Evolutionary conservation across 1,139 yeast genomes (phyloP).

Genomic region (Saccharomyces hybrid): DNA sequence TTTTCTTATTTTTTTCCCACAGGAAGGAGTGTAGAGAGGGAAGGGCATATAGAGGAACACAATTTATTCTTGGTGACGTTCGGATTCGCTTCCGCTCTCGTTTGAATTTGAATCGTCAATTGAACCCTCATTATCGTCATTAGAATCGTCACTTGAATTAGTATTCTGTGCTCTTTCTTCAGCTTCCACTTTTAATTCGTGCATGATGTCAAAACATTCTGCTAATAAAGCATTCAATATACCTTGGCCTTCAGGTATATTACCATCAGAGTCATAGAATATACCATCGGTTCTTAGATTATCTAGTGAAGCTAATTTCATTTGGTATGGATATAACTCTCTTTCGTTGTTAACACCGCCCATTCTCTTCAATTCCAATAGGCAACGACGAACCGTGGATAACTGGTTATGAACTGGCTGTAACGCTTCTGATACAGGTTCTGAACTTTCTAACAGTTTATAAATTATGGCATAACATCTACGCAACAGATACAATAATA

Average conservation of each 20-base stretch:
- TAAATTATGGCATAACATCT: slow-evolving; percentile 85
- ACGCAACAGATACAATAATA: slow-evolving; percentile 70
- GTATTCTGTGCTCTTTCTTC: slow-evolving; percentile 45
- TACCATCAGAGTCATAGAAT: slow-evolving; percentile 68
- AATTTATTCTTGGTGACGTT: slow-evolving; percentile 7
- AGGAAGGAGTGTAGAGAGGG: background rate
- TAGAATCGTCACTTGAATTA: slow-evolving; percentile 33
- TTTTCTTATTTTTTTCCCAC: background rate
- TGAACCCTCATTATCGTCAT: slow-evolving; percentile 28
- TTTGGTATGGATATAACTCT: slow-evolving; percentile 89
- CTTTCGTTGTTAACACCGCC: slow-evolving; percentile 83
- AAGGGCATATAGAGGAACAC: background rate
- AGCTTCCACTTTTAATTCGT: slow-evolving; percentile 81
- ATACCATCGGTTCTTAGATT: slow-evolving; percentile 83
- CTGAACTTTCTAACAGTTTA: slow-evolving; percentile 81
- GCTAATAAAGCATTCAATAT: slow-evolving; percentile 81
- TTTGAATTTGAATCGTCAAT: slow-evolving; percentile 3
- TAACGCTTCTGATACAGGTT: slow-evolving; percentile 88
- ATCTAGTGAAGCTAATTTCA: slow-evolving; percentile 85
- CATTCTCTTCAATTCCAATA: slow-evolving; percentile 80
- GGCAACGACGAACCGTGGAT: slow-evolving; percentile 80
- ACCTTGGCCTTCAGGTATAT: slow-evolving; percentile 96
- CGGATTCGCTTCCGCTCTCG: slow-evolving; percentile 8
- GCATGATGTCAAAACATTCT: slow-evolving; percentile 87
- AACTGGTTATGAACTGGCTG: slow-evolving; percentile 91